A percentile compares a stretch with the other conserved stretches of the same genome.
Evolutionary conservation across 1,284 basidiomycete genomes (phyloP).

Genomic region (Ganoderma sinense): DNA sequence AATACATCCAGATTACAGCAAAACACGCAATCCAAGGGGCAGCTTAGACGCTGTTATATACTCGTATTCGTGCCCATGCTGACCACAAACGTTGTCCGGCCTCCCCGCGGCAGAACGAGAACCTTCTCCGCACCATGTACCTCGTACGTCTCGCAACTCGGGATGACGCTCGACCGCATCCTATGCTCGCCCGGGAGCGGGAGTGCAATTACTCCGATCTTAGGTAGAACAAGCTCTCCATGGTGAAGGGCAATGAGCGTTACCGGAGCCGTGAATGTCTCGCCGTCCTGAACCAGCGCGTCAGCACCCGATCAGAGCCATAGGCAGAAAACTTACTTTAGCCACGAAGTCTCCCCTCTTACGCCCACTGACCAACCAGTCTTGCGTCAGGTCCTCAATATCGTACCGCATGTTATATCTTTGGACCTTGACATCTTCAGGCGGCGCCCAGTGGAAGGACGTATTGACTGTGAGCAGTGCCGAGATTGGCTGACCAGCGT

Average conservation of each 20-base stretch:
- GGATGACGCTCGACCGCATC: constrained; percentile 65
- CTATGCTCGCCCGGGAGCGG: constrained; percentile 56
- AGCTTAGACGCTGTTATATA: constrained; percentile 18
- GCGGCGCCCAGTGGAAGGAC: constrained; percentile 77
- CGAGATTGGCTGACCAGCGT: constrained; percentile 82
- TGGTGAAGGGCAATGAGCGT: constrained; percentile 83
- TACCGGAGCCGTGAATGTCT: constrained; percentile 61
- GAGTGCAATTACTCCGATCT: constrained; percentile 68
- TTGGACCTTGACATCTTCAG: constrained; percentile 48
- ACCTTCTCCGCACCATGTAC: constrained; percentile 79
- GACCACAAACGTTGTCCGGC: constrained; percentile 80
- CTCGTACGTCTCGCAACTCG: constrained; percentile 78
- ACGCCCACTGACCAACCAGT: constrained; percentile 85
- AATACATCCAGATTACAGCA: neutral
- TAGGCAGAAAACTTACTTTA: constrained; percentile 49
- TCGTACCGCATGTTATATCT: constrained; percentile 74
- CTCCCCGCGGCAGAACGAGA: constrained; percentile 77
- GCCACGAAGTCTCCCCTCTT: constrained; percentile 82
- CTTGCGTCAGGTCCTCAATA: constrained; percentile 75
- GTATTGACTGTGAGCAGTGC: constrained; percentile 70
- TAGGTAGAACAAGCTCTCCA: constrained; percentile 76
- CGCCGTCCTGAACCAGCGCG: constrained; percentile 56
- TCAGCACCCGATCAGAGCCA: constrained; percentile 8
- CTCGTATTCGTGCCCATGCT: constrained; percentile 59
- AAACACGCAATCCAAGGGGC: neutral